Evolutionary conservation across 345 rosid genomes (phyloP), one percentile per base, ranked within the genome.

Genomic region (Alliaria petiolata): DNA sequence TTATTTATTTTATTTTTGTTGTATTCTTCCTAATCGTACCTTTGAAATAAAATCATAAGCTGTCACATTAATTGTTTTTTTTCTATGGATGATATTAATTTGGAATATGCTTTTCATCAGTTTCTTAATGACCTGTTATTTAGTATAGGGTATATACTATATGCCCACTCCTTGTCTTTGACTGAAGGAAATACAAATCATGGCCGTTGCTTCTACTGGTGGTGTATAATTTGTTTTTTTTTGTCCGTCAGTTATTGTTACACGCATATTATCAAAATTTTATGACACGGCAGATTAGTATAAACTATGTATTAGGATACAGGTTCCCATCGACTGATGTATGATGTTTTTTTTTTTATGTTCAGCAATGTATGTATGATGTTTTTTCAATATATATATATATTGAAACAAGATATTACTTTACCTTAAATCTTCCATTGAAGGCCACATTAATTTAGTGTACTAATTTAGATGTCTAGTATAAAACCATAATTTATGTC

Each of bases 11-110:
- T 14, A 35, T 16, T 15, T 61, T 4, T 0, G n/a, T 51, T 46
- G 43, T 64, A 25, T 47, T 40, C 11, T 40, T 74, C 71, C 19
- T 66, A 10, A 39, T 72, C 58, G 22, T 45, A 64, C 34, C 42
- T 72, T 46, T 64, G 51, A 46, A 44, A 55, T 64, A 1, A 46
- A 52, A 63, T n/a, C 33, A 54, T 61, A 61, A 42, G 43, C 66
- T 55, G 77, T 65, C 71, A 47, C 44, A 39, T 57, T 56, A 7
- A 5, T 35, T 12, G 1, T 3, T 53, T 56, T 30, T 17, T 44
- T 64, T 65, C 5, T 57, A 20, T 51, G 78, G 72, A 40, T 66
- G 62, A 67, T 7, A 66, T 66, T 47, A 30, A 5, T 74, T 74
- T 58, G 34, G 67, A 66, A 74, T 66, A 66, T 30, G 78, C 61